Conservation (phyloP, 768 basidiomycete genomes). For the Collybiopsis confluens region DNA sequence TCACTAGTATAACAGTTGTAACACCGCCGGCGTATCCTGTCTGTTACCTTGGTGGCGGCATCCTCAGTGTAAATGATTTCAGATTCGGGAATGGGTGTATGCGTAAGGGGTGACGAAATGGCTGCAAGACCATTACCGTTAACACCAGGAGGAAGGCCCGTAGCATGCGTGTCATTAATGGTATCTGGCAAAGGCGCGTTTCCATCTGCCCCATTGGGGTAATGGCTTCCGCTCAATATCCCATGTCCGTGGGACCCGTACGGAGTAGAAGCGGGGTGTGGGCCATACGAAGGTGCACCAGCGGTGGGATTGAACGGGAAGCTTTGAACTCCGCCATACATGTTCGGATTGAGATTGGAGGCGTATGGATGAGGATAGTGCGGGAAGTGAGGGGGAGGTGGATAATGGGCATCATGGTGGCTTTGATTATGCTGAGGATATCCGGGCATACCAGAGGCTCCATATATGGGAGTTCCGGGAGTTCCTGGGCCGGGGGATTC, state of each 20-base stretch:
- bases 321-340: background rate
- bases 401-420: background rate
- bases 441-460: background rate
- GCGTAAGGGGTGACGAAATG: background rate
- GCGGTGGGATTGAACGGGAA: background rate
- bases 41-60: constrained; percentile 75
- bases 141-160: background rate
- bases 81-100: constrained; percentile 4
- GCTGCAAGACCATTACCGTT: background rate
- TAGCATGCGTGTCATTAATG: background rate
- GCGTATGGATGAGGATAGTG: background rate
- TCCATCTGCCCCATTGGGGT: background rate
- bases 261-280: too few relatives aligned
- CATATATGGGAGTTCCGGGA: background rate
- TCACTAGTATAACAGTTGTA: constrained; percentile 86
- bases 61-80: constrained; percentile 56
- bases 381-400: background rate
- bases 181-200: background rate
- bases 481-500: constrained; percentile 1
- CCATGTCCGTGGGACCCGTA: background rate
- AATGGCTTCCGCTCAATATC: background rate
- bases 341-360: background rate
- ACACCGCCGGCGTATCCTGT: constrained; percentile 70
- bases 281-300: background rate
- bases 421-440: background rate